Evolutionary conservation across 805 yeast species (phyloP).

Genomic region (Wickerhamomyces pijperi): DNA sequence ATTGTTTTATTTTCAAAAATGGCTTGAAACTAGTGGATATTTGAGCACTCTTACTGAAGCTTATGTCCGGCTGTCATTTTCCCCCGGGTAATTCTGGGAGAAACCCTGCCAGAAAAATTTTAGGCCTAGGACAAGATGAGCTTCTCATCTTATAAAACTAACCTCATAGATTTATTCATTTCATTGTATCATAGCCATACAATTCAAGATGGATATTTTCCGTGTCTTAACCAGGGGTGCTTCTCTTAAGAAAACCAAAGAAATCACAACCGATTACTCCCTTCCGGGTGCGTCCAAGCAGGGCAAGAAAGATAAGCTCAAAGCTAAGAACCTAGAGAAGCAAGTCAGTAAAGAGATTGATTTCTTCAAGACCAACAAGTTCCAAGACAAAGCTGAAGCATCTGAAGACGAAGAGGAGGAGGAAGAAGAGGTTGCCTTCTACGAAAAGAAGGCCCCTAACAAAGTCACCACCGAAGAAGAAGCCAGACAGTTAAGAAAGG

Average conservation of each 20-base stretch:
- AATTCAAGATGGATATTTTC: constrained; percentile 68
- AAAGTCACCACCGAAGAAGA: constrained; percentile 43
- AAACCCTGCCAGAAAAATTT: neutral
- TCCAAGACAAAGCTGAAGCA: constrained; percentile 18
- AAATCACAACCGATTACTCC: constrained; percentile 16
- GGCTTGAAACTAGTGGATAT: no score
- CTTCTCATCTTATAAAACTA: no score
- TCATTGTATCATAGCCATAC: neutral
- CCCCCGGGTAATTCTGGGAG: no score
- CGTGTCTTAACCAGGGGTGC: constrained; percentile 82
- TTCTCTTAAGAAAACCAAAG: constrained; percentile 45
- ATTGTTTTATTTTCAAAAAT: no score
- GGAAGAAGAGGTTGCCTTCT: constrained; percentile 15
- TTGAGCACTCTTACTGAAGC: no score
- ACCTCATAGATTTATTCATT: no score
- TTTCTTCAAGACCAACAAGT: constrained; percentile 59
- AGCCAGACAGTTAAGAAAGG: constrained; percentile 49
- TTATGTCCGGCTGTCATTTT: no score
- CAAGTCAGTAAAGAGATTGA: constrained; percentile 68
- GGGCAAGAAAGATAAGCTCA: constrained; percentile 17
- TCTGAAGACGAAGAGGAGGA: constrained; percentile 17
- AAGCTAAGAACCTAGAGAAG: constrained; percentile 28
- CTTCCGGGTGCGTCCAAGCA: constrained; percentile 18
- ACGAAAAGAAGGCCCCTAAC: constrained; percentile 25
- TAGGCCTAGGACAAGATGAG: neutral